phyloP scores from a whole-genome alignment of 148 eudicot genomes.

The Rheum nobile region DNA sequence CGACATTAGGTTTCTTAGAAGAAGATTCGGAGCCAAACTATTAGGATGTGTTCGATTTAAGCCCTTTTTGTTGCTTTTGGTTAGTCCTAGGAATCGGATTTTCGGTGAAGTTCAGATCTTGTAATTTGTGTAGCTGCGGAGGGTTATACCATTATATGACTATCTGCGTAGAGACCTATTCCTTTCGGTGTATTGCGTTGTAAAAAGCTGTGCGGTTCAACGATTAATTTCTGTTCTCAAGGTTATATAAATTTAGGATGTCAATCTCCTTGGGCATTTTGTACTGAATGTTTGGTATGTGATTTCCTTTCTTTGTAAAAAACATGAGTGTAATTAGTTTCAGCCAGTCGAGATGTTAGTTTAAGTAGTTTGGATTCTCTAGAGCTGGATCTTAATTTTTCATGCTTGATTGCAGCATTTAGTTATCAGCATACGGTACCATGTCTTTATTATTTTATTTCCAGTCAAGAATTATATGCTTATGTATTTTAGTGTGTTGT shows the following conservation, averaged over 20 bases:
- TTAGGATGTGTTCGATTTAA: background rate
- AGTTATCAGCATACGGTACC: background rate
- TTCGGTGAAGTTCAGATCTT: too few species aligned
- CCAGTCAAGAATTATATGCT: background rate
- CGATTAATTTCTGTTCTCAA: background rate
- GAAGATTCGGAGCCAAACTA: background rate
- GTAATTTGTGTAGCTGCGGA: too few species aligned
- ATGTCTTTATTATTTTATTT: too few species aligned
- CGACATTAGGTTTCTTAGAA: background rate
- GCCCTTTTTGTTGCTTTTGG: background rate
- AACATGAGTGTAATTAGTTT: background rate
- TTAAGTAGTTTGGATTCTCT: background rate
- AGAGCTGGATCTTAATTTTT: background rate
- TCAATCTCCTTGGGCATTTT: background rate
- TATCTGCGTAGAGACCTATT: too few species aligned
- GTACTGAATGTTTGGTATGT: background rate
- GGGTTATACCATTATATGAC: too few species aligned
- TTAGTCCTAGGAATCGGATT: background rate
- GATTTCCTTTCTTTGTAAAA: background rate
- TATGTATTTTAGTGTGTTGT: background rate
- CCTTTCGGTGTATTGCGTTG: too few species aligned
- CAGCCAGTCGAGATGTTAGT: background rate
- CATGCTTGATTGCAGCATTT: background rate
- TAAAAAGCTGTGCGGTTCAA: background rate
- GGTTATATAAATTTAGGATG: background rate